phyloP scores from a whole-genome alignment of 306 rosid genomes.

The Phaseolus lunatus region DNA sequence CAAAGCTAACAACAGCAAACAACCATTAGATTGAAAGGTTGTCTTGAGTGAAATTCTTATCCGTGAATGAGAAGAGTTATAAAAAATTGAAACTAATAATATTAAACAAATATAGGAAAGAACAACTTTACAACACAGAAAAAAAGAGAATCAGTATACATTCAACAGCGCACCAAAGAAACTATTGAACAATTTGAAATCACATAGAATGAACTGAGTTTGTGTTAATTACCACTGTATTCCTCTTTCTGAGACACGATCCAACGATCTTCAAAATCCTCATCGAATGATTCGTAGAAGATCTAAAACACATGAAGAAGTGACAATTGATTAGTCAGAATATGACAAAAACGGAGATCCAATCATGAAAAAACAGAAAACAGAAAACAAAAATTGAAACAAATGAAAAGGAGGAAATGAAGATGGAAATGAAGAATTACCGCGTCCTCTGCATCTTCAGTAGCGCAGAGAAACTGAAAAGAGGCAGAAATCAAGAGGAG shows the following conservation, averaged over 20 bases:
- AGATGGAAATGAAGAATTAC: conserved; percentile 9
- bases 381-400: background rate
- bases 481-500: conserved; percentile 51
- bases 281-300: conserved; percentile 88
- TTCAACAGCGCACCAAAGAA: background rate
- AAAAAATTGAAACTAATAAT: background rate
- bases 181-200: background rate
- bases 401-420: background rate
- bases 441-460: conserved; percentile 57
- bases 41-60: background rate
- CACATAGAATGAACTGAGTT: background rate
- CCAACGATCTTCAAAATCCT: conserved; percentile 82
- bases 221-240: conserved; percentile 56
- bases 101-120: background rate
- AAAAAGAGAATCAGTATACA: background rate
- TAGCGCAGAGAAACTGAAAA: conserved; percentile 62
- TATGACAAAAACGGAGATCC: conserved; percentile 26
- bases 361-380: background rate
- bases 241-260: conserved; percentile 72
- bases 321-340: background rate
- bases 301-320: conserved; percentile 49
- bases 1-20: background rate
- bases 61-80: background rate
- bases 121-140: background rate
- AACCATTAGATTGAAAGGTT: too few relatives aligned